phyloP scores from a whole-genome alignment of 2,329 filamentous ascomycete species.

The Massarina eburnea region DNA sequence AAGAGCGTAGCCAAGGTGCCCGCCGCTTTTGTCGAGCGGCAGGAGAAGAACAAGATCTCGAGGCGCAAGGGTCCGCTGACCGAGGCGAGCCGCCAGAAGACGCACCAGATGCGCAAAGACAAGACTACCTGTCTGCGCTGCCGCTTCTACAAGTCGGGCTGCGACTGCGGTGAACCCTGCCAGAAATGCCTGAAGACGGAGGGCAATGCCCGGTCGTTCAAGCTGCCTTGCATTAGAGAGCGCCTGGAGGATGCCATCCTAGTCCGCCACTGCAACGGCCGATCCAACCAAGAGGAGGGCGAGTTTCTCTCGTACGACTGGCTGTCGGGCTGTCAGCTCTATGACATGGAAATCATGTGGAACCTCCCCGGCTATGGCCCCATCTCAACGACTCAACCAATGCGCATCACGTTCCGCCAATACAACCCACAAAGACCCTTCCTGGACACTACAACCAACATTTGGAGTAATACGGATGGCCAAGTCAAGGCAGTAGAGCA shows the following conservation, averaged over 20 bases:
- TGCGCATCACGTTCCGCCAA: constrained; percentile 29
- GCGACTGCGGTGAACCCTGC: constrained; percentile 36
- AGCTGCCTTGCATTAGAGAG: constrained; percentile 35
- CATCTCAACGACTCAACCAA: constrained; percentile 22
- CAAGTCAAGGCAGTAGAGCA: constrained; percentile 28
- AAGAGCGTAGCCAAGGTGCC: constrained; percentile 33
- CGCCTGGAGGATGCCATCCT: constrained; percentile 35
- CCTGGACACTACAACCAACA: constrained; percentile 31
- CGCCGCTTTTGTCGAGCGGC: constrained; percentile 35
- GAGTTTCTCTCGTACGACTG: constrained; percentile 35
- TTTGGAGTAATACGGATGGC: constrained; percentile 34
- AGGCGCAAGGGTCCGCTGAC: constrained; percentile 32
- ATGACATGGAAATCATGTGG: constrained; percentile 39
- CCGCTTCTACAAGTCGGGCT: constrained; percentile 40
- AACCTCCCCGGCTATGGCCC: constrained; percentile 38
- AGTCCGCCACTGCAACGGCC: constrained; percentile 39
- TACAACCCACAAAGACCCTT: constrained; percentile 31
- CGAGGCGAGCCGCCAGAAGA: constrained; percentile 32
- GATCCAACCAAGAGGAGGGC: constrained; percentile 37
- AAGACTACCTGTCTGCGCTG: constrained; percentile 38
- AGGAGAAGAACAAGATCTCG: constrained; percentile 36
- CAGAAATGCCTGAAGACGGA: constrained; percentile 34
- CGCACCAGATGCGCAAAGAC: constrained; percentile 38
- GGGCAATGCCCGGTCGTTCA: constrained; percentile 34
- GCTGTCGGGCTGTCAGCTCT: constrained; percentile 24